Conservation (phyloP, 768 basidiomycete genomes). For the Phanerochaete sordida region DNA sequence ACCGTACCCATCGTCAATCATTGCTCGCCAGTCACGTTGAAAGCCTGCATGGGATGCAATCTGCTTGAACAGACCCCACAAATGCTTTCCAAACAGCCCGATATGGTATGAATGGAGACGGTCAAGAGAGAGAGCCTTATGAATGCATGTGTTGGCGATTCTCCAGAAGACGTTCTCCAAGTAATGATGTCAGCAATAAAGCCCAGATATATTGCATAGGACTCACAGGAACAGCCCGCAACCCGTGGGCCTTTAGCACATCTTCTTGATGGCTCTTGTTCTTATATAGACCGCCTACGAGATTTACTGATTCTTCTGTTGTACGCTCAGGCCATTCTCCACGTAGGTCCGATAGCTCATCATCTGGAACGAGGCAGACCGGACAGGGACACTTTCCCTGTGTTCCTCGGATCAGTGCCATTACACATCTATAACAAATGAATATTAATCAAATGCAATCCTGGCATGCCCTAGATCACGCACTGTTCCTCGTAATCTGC, state of each 20-base stretch:
- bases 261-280: constrained; percentile 1
- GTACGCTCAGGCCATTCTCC: neutral
- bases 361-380: constrained; percentile 13
- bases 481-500: constrained; percentile 29
- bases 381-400: constrained; percentile 17
- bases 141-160: constrained; percentile 30
- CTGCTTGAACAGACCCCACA: neutral
- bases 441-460: too few relatives aligned
- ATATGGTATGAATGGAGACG: constrained; percentile 6
- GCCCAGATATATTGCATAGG: neutral
- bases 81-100: constrained; percentile 1
- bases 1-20: neutral
- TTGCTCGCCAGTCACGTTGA: too few relatives aligned
- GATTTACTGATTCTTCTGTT: too few relatives aligned
- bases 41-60: neutral
- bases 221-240: constrained; percentile 19
- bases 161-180: constrained; percentile 40
- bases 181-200: too few relatives aligned
- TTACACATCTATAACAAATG: constrained; percentile 13
- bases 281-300: too few relatives aligned
- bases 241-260: constrained; percentile 17
- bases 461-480: too few relatives aligned
- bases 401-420: constrained; percentile 18
- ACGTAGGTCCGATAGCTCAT: constrained; percentile 1
- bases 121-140: constrained; percentile 30